phyloP scores from a whole-genome alignment of 148 eudicot species.

The Euryodendron excelsum region DNA sequence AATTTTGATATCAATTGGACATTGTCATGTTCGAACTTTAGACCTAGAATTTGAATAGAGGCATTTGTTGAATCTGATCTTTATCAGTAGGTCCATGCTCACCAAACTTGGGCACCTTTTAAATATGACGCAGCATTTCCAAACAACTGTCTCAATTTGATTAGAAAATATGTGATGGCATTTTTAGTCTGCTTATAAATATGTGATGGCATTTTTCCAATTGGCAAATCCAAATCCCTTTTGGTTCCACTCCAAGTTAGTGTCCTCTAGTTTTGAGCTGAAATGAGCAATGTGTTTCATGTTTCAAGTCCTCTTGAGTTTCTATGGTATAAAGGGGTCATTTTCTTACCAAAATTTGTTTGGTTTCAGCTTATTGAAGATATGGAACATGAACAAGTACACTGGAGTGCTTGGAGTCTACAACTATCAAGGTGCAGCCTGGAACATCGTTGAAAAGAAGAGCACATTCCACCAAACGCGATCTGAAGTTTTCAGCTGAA shows the following conservation, averaged over 20 bases:
- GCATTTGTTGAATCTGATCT: neutral
- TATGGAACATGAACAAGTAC: slow-evolving; percentile 98
- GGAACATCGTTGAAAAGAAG: slow-evolving; percentile 66
- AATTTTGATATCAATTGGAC: neutral
- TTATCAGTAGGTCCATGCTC: neutral
- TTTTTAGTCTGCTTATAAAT: no score
- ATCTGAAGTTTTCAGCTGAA: no score
- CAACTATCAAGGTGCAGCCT: slow-evolving; percentile 99
- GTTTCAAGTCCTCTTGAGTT: neutral
- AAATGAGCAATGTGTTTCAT: no score
- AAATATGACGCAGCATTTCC: neutral
- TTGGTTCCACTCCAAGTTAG: no score
- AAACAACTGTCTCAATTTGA: no score
- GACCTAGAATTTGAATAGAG: neutral
- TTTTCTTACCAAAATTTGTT: slow-evolving; percentile 5
- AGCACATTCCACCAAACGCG: slow-evolving; percentile 67
- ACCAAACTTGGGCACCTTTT: neutral
- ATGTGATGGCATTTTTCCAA: no score
- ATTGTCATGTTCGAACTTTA: neutral
- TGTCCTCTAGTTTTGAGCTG: no score
- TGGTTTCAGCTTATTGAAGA: slow-evolving; percentile 73
- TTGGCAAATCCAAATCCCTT: no score
- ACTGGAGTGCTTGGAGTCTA: slow-evolving; percentile 89
- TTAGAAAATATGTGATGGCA: no score
- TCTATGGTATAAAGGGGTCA: neutral